Percentiles rank a stretch among this genome's conserved stretches.
Conservation (phyloP, 345 rosid genomes). For the Brassica rapa region DNA sequence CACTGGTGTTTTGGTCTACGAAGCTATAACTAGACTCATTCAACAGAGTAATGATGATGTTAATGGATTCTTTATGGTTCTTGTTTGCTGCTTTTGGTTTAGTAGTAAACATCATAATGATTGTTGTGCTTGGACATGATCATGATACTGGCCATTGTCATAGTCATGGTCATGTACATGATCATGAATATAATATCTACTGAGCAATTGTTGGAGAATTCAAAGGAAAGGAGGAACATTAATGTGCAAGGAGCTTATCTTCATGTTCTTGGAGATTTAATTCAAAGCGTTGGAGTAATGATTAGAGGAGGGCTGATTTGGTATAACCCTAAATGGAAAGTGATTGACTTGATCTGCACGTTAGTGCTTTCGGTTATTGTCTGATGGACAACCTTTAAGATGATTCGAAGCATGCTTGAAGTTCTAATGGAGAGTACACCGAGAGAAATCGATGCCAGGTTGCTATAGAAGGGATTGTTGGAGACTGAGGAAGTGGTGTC, state of each 20-base stretch:
- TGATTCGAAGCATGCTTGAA: constrained; percentile 60
- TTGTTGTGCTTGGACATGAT: constrained; percentile 52
- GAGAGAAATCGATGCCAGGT: constrained; percentile 60
- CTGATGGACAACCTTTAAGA: constrained; percentile 60
- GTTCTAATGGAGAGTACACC: constrained; percentile 81
- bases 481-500: constrained; percentile 62
- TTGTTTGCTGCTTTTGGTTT: constrained; percentile 62
- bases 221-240: constrained; percentile 47
- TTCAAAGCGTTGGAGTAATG: constrained; percentile 76
- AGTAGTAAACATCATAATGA: constrained; percentile 45
- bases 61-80: constrained; percentile 61
- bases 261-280: constrained; percentile 70
- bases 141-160: constrained; percentile 51
- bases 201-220: constrained; percentile 45
- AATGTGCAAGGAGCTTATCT: constrained; percentile 73
- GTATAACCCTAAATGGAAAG: constrained; percentile 68
- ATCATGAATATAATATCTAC: background rate
- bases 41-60: constrained; percentile 46
- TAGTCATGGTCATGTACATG: background rate
- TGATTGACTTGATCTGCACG: constrained; percentile 69
- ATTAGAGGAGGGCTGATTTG: constrained; percentile 65
- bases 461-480: constrained; percentile 55
- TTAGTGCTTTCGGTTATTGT: constrained; percentile 64
- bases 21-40: constrained; percentile 60
- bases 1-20: constrained; percentile 67